Conservation (phyloP, 2,329 filamentous ascomycete species). For the Trichoderma sp. region DNA sequence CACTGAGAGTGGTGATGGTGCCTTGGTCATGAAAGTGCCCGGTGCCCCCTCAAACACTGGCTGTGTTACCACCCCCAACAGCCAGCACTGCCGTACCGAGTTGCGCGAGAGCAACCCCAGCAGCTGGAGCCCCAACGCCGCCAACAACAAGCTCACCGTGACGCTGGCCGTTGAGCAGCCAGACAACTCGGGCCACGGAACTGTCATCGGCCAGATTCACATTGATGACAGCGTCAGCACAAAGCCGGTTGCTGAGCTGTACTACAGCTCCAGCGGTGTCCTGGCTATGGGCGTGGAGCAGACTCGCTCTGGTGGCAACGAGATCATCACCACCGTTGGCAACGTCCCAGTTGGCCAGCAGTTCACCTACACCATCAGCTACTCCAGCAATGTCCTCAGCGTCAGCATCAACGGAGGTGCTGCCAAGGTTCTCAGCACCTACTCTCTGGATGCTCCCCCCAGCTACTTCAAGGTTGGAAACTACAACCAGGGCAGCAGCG, state of each 20-base stretch:
- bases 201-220: slow-evolving; percentile 38
- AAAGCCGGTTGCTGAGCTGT: slow-evolving; percentile 42
- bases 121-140: slow-evolving; percentile 33
- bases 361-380: slow-evolving; percentile 39
- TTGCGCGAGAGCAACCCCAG: slow-evolving; percentile 37
- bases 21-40: slow-evolving; percentile 40
- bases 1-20: slow-evolving; percentile 32
- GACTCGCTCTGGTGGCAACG: slow-evolving; percentile 31
- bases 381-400: slow-evolving; percentile 35
- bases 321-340: slow-evolving; percentile 34
- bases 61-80: slow-evolving; percentile 41
- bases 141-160: slow-evolving; percentile 17
- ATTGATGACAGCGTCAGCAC: slow-evolving; percentile 34
- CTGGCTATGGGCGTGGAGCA: slow-evolving; percentile 38
- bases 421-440: slow-evolving; percentile 29
- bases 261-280: slow-evolving; percentile 34
- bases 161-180: slow-evolving; percentile 34
- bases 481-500: slow-evolving; percentile 35
- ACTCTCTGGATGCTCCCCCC: slow-evolving; percentile 29
- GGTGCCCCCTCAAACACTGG: slow-evolving; percentile 31
- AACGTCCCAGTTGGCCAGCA: slow-evolving; percentile 34
- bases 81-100: slow-evolving; percentile 42
- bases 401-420: slow-evolving; percentile 32
- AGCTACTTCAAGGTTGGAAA: slow-evolving; percentile 42
- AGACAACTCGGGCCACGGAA: slow-evolving; percentile 33